Base-by-base conservation (phyloP, 2,329 filamentous ascomycete species). In the Sclerotinia spermophila region DNA sequence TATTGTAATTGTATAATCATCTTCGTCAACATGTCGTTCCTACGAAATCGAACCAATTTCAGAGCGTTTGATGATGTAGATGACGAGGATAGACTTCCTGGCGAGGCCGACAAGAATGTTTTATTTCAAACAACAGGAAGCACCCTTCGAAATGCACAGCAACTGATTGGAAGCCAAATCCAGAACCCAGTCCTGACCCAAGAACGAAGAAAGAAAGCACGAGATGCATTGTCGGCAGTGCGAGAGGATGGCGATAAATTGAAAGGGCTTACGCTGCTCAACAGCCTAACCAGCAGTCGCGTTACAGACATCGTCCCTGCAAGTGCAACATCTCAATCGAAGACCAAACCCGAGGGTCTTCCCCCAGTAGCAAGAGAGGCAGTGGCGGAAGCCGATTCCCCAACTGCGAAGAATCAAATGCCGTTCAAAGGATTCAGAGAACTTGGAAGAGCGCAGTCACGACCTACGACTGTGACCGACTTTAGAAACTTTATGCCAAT, bases 401-500 rank as follows among this genome's bases (percentile, higher is more conserved):
- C 56, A 62, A 68, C 10, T 24, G 56, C 56, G 11, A 68, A 10
- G 5, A 62, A 40, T 24, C 13, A 62, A 58, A 24, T n/a, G 11
- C 38, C 68, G 33, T 3, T 33, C 45, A 65, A 38, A 33, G 42
- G 59, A 33, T 11, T 4, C 15, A 69, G 11, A 24, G 48, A 40
- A 61, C 13, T 24, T n/a, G 27, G 59, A 19, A 30, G 17, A 35
- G 35, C 38, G 40, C 60, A 59, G 21, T n/a, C 61, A n/a, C 40
- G 38, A 45, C 27, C 40, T 48, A 38, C 30, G 27, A 45, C 27
- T 19, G 24, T 58, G 8, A 56, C 66, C 27, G 71, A 73, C 30
- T 27, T 75, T 10, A 53, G 30, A 35, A 48, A 60, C 8, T 59
- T 73, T 11, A 67, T 61, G 58, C 73, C 75, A 3, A 62, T 75